Conservation (phyloP, 305 asterid species). For the Fraxinus floribunda region DNA sequence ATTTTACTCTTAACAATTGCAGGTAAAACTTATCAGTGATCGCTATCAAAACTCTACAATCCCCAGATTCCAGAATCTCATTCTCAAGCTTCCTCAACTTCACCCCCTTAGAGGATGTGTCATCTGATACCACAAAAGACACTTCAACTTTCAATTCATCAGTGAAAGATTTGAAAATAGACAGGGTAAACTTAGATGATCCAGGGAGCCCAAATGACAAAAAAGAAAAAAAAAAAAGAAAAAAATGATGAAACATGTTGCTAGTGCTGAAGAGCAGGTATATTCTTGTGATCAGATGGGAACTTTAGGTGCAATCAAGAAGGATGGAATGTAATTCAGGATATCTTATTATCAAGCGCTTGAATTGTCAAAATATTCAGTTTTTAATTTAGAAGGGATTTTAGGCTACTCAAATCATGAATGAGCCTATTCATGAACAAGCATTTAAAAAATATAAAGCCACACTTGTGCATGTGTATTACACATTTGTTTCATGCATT, state of each 20-base stretch:
- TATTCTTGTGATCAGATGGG: too few species aligned
- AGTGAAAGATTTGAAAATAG: too few species aligned
- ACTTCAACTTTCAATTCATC: slow-evolving; percentile 37
- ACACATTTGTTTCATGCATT: not conserved
- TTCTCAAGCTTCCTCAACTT: not conserved
- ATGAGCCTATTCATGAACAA: slow-evolving; percentile 91
- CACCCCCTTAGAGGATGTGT: not conserved
- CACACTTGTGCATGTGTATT: not conserved
- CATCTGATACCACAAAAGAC: not conserved
- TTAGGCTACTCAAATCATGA: slow-evolving; percentile 98
- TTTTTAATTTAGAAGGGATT: slow-evolving; percentile 70
- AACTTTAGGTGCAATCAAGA: slow-evolving; percentile 25
- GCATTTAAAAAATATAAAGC: slow-evolving; percentile 27
- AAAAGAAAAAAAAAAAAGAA: too few species aligned
- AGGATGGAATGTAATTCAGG: slow-evolving; percentile 46
- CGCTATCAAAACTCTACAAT: not conserved
- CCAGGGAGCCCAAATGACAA: slow-evolving; percentile 35
- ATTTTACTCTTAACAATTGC: not conserved
- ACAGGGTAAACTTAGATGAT: not conserved
- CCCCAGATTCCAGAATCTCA: not conserved
- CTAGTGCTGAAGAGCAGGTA: too few species aligned
- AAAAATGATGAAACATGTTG: too few species aligned
- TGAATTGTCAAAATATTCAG: slow-evolving; percentile 77
- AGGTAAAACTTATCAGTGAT: not conserved
- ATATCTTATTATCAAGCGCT: slow-evolving; percentile 88